These are phyloP conservation scores for Leucocoprinus birnbaumii DNA, from an alignment of 768 basidiomycete genomes.

Conservation along the genomic window DNA sequence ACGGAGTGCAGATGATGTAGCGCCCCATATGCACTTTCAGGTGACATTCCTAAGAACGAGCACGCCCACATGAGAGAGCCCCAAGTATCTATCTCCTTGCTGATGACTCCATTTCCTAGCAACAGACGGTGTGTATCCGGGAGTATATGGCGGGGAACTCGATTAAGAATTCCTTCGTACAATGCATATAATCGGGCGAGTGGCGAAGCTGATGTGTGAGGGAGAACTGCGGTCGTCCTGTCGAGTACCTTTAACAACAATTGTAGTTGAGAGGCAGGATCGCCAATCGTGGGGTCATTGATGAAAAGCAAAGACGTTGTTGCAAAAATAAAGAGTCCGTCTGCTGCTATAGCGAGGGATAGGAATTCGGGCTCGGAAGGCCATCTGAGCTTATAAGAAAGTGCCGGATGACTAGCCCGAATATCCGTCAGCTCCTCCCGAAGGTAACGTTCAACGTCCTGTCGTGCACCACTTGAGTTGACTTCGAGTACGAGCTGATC, in stretches of 20 bases:
- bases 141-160: not conserved
- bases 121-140: not conserved
- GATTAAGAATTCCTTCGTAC: conserved; percentile 5
- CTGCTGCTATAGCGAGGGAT: not conserved
- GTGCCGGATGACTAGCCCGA: not conserved
- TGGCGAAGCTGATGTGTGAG: not conserved
- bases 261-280: not conserved
- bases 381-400: not conserved
- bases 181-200: conserved; percentile 6
- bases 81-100: not conserved
- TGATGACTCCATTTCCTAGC: not conserved
- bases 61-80: not conserved
- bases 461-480: not conserved
- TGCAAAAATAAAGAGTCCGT: not conserved
- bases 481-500: not conserved
- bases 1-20: not conserved
- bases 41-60: not conserved
- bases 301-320: not conserved
- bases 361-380: not conserved
- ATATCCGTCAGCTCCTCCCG: not conserved
- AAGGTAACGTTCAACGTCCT: not conserved
- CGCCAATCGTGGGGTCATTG: not conserved
- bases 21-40: not conserved
- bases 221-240: no score
- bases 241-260: not conserved